Percentiles rank a stretch among this genome's conserved stretches.
phyloP scores from a whole-genome alignment of 441 rosid genomes.

The Cnidoscolus chayamansa region DNA sequence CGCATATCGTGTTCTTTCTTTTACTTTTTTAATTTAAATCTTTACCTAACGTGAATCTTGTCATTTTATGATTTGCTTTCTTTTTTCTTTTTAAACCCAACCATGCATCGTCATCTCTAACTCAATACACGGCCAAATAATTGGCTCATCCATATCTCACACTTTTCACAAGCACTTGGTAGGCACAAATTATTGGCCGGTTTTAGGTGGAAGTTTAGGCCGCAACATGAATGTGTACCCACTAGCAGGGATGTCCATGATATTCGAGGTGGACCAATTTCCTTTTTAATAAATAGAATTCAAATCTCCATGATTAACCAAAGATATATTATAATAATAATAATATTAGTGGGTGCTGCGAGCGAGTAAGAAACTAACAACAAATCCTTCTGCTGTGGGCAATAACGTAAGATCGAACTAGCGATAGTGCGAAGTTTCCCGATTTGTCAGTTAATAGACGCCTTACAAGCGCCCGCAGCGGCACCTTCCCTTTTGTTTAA shows the following conservation, averaged over 20 bases:
- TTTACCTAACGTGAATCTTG: background rate
- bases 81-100: background rate
- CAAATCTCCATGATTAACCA: no score
- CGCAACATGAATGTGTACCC: background rate
- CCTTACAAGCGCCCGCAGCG: background rate
- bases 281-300: no score
- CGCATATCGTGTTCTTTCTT: no score
- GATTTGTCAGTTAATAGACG: background rate
- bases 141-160: background rate
- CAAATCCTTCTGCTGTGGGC: no score
- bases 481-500: background rate
- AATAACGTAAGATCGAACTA: no score
- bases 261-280: no score
- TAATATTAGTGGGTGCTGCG: no score
- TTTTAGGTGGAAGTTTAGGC: background rate
- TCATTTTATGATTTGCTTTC: background rate
- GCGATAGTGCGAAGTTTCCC: background rate
- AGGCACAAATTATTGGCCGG: constrained; percentile 6
- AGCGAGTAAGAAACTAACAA: no score
- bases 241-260: no score
- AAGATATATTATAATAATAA: no score
- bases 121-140: background rate
- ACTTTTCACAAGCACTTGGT: background rate
- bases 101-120: background rate
- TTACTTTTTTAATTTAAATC: background rate